These are phyloP conservation scores for Nematocida sp. DNA, from an alignment of 371 early-diverging fungal species.

Conservation along the genomic window DNA sequence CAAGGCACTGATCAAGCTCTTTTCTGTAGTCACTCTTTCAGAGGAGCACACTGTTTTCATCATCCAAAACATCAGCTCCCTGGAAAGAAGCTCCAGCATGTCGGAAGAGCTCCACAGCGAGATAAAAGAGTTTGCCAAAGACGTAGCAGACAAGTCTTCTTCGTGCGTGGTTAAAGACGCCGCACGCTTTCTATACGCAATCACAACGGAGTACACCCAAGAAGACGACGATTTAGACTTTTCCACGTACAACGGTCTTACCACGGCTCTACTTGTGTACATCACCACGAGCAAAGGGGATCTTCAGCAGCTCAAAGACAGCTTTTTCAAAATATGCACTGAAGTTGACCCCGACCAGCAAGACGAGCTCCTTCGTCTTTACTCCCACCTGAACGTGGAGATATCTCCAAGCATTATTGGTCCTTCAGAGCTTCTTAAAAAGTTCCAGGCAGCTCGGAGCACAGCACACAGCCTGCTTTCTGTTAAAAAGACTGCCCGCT, in stretches of 20 bases:
- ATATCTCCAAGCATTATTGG: constrained; percentile 2
- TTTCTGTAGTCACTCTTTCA: neutral
- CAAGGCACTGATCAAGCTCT: constrained; percentile 15
- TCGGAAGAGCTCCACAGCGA: neutral
- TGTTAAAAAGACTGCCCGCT: no score
- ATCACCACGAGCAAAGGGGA: constrained; percentile 27
- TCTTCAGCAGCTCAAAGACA: constrained; percentile 22
- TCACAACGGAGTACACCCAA: neutral
- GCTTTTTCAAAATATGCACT: constrained; percentile 36
- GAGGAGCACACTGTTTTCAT: constrained; percentile 13
- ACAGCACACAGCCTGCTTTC: no score
- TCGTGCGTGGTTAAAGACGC: neutral
- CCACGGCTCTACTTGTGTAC: constrained; percentile 7
- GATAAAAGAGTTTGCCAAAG: constrained; percentile 5
- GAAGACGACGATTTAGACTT: neutral
- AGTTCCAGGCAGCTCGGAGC: constrained; percentile 16
- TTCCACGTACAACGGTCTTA: constrained; percentile 13
- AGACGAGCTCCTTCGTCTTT: constrained; percentile 32
- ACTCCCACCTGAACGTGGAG: constrained; percentile 4
- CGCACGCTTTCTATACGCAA: constrained; percentile 7
- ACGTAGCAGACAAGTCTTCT: neutral
- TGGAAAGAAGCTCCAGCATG: neutral
- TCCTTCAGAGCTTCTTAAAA: neutral
- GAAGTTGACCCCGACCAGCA: constrained; percentile 11
- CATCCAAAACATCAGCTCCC: neutral